These are phyloP conservation scores for Pleurotus giganteus DNA, from an alignment of 768 basidiomycete genomes.

Conservation along the genomic window DNA sequence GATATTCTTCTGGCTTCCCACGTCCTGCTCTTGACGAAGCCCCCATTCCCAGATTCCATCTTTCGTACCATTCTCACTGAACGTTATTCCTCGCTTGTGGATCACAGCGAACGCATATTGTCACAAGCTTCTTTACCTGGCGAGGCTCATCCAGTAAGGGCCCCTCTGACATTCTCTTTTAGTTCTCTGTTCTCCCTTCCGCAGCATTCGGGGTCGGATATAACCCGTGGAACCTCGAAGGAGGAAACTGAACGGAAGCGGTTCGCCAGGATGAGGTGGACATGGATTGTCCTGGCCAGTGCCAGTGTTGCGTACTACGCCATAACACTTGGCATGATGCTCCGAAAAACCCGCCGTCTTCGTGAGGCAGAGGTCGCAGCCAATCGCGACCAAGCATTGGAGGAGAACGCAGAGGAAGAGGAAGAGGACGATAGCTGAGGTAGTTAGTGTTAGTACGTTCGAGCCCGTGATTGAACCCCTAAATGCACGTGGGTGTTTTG, in stretches of 20 bases:
- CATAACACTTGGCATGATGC: neutral
- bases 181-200: slow-evolving; percentile 38
- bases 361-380: neutral
- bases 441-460: neutral
- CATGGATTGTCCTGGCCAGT: slow-evolving; percentile 46
- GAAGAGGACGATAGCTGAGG: neutral
- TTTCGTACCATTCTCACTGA: slow-evolving; percentile 52
- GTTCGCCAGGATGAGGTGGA: slow-evolving; percentile 49
- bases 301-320: slow-evolving; percentile 42
- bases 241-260: slow-evolving; percentile 40
- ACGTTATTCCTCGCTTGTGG: slow-evolving; percentile 54
- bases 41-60: slow-evolving; percentile 61
- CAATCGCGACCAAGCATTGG: neutral
- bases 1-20: slow-evolving; percentile 72
- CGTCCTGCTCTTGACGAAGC: slow-evolving; percentile 54
- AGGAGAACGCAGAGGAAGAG: neutral
- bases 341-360: neutral
- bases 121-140: slow-evolving; percentile 21
- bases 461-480: neutral
- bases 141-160: slow-evolving; percentile 17
- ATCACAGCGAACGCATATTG: slow-evolving; percentile 56
- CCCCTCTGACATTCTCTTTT: slow-evolving; percentile 24
- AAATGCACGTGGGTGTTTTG: neutral
- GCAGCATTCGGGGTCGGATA: slow-evolving; percentile 7
- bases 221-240: slow-evolving; percentile 12